Percentiles rank a stretch among this genome's conserved stretches.
These are phyloP conservation scores for Cystobasidiaceae sp. DNA, from an alignment of 1,284 basidiomycete genomes.

Conservation along the genomic window DNA sequence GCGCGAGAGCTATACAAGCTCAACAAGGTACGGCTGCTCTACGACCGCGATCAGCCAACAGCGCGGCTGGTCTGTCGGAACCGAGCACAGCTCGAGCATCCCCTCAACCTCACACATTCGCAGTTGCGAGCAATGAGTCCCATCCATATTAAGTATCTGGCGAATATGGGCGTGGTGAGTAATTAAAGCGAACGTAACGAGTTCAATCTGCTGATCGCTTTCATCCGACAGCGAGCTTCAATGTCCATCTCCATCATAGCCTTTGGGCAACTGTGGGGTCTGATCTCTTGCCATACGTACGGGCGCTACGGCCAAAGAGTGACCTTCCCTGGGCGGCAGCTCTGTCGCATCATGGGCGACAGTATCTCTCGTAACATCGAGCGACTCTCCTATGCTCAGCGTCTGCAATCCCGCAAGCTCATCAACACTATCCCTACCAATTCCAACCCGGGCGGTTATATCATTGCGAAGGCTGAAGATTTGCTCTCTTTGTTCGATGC, in stretches of 20 bases:
- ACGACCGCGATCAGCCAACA: conserved; percentile 70
- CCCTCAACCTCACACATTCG: conserved; percentile 82
- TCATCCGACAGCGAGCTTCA: conserved; percentile 54
- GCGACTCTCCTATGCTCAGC: conserved; percentile 70
- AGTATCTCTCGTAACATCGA: conserved; percentile 80
- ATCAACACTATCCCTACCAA: conserved; percentile 72
- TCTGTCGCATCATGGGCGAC: conserved; percentile 65
- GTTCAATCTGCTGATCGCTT: conserved; percentile 46
- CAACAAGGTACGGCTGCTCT: conserved; percentile 75
- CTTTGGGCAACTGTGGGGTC: conserved; percentile 76
- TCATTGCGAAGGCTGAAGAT: conserved; percentile 80
- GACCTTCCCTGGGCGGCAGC: conserved; percentile 43
- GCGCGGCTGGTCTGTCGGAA: conserved; percentile 68
- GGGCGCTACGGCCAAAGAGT: conserved; percentile 50
- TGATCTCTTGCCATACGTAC: conserved; percentile 78
- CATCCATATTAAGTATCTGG: conserved; percentile 68
- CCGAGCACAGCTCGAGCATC: conserved; percentile 62
- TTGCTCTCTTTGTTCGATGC: conserved; percentile 75
- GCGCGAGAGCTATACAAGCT: conserved; percentile 56
- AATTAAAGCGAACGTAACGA: neutral
- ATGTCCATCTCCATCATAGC: conserved; percentile 85
- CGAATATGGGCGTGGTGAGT: conserved; percentile 53
- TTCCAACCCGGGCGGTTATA: conserved; percentile 71
- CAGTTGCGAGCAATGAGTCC: conserved; percentile 84
- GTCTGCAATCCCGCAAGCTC: conserved; percentile 71